Base-by-base conservation (phyloP, 2,329 filamentous ascomycete species). In the Fusarium buxicola region DNA sequence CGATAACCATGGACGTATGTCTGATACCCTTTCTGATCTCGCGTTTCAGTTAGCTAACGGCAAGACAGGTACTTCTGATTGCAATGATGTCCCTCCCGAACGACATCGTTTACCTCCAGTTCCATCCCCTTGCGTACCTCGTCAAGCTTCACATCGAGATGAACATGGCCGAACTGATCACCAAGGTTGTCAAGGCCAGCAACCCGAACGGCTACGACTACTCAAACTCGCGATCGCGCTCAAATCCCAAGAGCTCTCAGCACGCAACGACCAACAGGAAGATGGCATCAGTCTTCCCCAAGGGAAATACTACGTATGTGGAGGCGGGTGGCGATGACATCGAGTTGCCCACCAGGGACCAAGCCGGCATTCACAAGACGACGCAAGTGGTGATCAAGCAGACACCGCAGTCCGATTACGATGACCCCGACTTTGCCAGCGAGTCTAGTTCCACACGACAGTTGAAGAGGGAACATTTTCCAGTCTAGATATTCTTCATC, bases 111-210 rank as follows among this genome's bases (percentile, higher is more conserved):
- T 74, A 72, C 56, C 77, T 83, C 27, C 81, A 83, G 62, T 82
- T 84, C 69, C 81, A 84, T 41, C 81, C 82, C 0, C 73, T 84
- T 3, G 81, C 81, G 3, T 84, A 84, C 63, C 75, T 83, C 13
- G 80, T 84, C 47, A 84, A 84, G 52, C 76, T 84, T 11, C 80
- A 84, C 53, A 84, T 84, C 60, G 82, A 84, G 63, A 79, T 84
- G 76, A 80, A 78, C 25, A 83, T 84, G 81, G 81, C 82, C 38
- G 80, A 81, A 24, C 77, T 84, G 16, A 84, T 84, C 64, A 79
- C 71, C 16, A 78, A 77, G 47, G 72, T 80, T 0, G 69, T 72
- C 43, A 70, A 69, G 30, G 68, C 68, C 7, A 70, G 65, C 31
- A 72, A 72, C 35, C 55, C 60, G 18, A 51, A 52, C 9, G 69